These are phyloP conservation scores for Pulveroboletus sp. DNA, from an alignment of 768 basidiomycete genomes.

Conservation along the genomic window DNA sequence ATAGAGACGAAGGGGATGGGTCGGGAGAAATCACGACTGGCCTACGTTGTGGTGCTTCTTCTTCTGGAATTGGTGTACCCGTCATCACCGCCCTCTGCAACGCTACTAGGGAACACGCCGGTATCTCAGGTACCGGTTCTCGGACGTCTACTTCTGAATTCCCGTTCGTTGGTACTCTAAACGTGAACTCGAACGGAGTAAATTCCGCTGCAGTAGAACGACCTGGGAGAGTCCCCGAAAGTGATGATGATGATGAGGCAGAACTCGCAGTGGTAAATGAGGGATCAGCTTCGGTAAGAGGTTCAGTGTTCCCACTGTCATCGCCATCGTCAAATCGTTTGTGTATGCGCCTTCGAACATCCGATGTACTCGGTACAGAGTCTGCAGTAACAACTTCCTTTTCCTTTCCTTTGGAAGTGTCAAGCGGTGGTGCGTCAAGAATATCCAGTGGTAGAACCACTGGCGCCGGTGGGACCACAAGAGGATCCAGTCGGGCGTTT, in stretches of 20 bases:
- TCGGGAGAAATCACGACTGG: slow-evolving; percentile 23
- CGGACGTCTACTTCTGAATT: slow-evolving; percentile 18
- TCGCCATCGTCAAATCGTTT: slow-evolving; percentile 15
- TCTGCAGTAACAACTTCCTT: slow-evolving; percentile 9
- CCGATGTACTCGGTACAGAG: not conserved
- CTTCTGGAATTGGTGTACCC: slow-evolving; percentile 20
- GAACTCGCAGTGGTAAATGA: not conserved
- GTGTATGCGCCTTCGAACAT: slow-evolving; percentile 17
- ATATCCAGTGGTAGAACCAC: not conserved
- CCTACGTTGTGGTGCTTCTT: slow-evolving; percentile 19
- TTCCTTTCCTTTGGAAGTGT: slow-evolving; percentile 25
- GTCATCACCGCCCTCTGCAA: slow-evolving; percentile 23
- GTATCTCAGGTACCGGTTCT: slow-evolving; percentile 25
- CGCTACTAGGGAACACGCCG: slow-evolving; percentile 21
- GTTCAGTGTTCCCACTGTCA: not conserved
- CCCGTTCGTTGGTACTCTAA: slow-evolving; percentile 5
- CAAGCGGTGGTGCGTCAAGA: not conserved
- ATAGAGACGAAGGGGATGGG: slow-evolving; percentile 11
- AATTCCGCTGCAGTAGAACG: slow-evolving; percentile 11
- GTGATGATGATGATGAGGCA: not conserved
- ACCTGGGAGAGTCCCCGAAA: not conserved
- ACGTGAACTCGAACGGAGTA: slow-evolving; percentile 24
- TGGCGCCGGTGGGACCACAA: slow-evolving; percentile 6
- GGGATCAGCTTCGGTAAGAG: slow-evolving; percentile 4
- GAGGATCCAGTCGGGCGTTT: slow-evolving; percentile 9